A percentile compares a stretch with the other conserved stretches of the same genome.
Evolutionary conservation across 345 rosid species (phyloP).

Genomic region (Boechera retrofracta): DNA sequence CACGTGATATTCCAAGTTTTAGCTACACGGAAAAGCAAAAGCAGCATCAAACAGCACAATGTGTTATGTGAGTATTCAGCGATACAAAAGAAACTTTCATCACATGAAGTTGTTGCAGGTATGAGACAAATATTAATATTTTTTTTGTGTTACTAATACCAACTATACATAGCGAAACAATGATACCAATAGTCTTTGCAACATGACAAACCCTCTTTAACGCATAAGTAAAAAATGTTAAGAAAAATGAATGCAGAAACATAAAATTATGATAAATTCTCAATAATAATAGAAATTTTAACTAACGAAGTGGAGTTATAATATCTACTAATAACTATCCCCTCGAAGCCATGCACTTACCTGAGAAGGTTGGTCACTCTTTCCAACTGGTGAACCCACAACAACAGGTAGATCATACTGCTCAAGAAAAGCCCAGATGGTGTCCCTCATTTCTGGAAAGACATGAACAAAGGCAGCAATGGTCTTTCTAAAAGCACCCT

Average conservation of each 20-base stretch:
- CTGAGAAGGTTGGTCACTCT: constrained; percentile 64
- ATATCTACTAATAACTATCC: constrained; percentile 13
- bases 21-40: constrained; percentile 21
- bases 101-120: background rate
- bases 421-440: constrained; percentile 88
- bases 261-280: constrained; percentile 9
- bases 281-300: background rate
- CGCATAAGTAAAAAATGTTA: background rate
- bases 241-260: constrained; percentile 15
- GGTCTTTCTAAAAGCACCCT: constrained; percentile 96
- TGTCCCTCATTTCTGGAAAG: constrained; percentile 76
- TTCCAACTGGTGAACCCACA: constrained; percentile 63
- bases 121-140: constrained; percentile 1
- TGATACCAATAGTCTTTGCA: constrained; percentile 1
- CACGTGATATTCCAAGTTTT: constrained; percentile 19
- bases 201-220: constrained; percentile 4
- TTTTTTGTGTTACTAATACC: background rate
- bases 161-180: constrained; percentile 10
- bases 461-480: constrained; percentile 70
- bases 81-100: background rate
- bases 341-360: constrained; percentile 47
- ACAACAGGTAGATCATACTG: constrained; percentile 96
- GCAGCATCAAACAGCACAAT: constrained; percentile 8
- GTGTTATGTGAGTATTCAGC: background rate
- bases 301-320: constrained; percentile 1